Percentiles rank a stretch among this genome's conserved stretches.
Evolutionary conservation across 768 basidiomycete genomes (phyloP).

Genomic region (Kwoniella sp.): DNA sequence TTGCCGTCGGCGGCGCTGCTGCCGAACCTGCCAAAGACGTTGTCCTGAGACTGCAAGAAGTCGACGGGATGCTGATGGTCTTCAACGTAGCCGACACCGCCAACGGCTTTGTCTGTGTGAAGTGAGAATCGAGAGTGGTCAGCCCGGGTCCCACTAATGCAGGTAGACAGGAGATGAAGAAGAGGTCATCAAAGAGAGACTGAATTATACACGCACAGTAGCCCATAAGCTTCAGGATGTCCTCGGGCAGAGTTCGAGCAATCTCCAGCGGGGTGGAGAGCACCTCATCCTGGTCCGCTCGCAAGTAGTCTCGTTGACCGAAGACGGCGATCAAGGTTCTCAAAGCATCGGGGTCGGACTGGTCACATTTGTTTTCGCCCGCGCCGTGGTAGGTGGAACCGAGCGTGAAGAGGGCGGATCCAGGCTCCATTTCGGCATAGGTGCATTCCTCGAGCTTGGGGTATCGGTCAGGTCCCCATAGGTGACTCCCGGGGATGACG

Average conservation of each 20-base stretch:
- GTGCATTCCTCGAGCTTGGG: constrained; percentile 21
- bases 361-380: constrained; percentile 25
- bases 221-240: constrained; percentile 25
- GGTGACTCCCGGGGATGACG: constrained; percentile 25
- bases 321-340: constrained; percentile 26
- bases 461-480: constrained; percentile 21
- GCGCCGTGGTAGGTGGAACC: constrained; percentile 26
- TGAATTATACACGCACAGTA: constrained; percentile 13
- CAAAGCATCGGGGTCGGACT: constrained; percentile 20
- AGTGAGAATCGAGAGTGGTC: neutral
- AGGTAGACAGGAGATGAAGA: too few species aligned
- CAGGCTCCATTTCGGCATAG: constrained; percentile 30
- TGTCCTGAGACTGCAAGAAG: neutral
- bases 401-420: constrained; percentile 23
- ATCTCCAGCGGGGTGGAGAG: constrained; percentile 20
- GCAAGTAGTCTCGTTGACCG: constrained; percentile 23
- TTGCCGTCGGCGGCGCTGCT: neutral
- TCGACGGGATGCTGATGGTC: constrained; percentile 21
- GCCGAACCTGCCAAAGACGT: constrained; percentile 11
- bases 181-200: neutral
- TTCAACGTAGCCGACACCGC: constrained; percentile 23
- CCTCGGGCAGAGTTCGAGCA: constrained; percentile 15
- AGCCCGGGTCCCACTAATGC: neutral
- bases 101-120: constrained; percentile 21
- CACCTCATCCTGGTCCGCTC: constrained; percentile 23